Evolutionary conservation across 208 protist species (phyloP).

Genomic region (Trypanosoma melophagium): DNA sequence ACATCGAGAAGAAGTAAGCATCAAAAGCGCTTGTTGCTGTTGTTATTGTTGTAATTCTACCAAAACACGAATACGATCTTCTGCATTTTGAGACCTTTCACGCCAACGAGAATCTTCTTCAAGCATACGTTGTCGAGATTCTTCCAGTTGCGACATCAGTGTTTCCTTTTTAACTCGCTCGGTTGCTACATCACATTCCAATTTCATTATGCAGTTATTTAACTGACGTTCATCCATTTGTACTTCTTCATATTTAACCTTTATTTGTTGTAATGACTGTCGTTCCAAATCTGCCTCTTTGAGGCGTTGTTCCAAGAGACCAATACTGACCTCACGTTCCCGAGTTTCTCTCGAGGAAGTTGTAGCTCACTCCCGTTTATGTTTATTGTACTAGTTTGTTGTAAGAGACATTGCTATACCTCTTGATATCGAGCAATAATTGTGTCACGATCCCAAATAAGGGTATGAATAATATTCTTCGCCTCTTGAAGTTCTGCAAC

Average conservation of each 20-base stretch:
- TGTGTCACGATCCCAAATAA: neutral
- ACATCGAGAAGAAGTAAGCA: neutral
- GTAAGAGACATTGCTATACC: neutral
- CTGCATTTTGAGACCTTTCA: neutral
- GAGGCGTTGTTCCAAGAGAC: neutral
- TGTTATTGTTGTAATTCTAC: neutral
- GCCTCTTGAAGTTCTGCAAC: neutral
- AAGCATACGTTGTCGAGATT: neutral
- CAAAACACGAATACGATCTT: neutral
- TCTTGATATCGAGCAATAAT: neutral
- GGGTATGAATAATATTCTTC: neutral
- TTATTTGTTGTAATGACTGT: neutral
- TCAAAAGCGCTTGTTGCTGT: neutral
- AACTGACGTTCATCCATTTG: too few species aligned
- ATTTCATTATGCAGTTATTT: neutral
- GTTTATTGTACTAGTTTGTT: neutral
- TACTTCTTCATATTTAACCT: neutral
- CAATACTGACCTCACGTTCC: neutral
- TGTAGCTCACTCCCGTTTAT: too few species aligned
- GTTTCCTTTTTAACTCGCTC: too few species aligned
- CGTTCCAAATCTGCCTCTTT: neutral
- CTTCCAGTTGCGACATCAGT: too few species aligned
- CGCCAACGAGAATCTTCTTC: neutral
- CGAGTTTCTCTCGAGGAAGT: neutral
- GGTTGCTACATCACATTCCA: too few species aligned